A percentile compares a stretch with the other conserved stretches of the same genome.
Evolutionary conservation across 768 basidiomycete species (phyloP).

Genomic region (Leccinellum rugosiceps): DNA sequence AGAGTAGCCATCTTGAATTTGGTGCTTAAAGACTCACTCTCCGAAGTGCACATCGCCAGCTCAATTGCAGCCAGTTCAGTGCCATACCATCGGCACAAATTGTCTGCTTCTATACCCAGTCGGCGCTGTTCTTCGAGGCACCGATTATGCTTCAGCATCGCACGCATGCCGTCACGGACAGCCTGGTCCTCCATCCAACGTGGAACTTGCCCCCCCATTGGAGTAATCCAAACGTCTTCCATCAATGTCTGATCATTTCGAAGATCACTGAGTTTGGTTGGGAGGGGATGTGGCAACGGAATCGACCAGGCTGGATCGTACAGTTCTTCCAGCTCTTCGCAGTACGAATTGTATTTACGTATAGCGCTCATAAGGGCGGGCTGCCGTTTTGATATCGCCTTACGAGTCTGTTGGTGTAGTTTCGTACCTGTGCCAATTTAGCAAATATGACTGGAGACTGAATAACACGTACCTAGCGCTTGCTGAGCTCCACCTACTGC

Average conservation of each 20-base stretch:
- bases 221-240: not conserved
- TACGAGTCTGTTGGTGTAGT: not conserved
- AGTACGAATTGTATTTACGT: not conserved
- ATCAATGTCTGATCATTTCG: not conserved
- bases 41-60: conserved; percentile 4
- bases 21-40: conserved; percentile 8
- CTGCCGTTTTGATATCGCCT: not conserved
- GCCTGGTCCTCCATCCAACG: not conserved
- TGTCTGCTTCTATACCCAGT: not conserved
- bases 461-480: not conserved
- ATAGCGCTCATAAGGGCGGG: not conserved
- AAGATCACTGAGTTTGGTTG: not conserved
- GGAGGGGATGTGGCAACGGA: not conserved
- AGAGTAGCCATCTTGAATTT: too few relatives aligned
- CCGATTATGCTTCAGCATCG: not conserved
- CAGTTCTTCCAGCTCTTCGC: not conserved
- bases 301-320: not conserved
- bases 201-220: not conserved
- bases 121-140: not conserved
- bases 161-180: not conserved
- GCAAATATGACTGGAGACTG: not conserved
- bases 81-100: not conserved
- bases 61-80: conserved; percentile 9
- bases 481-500: not conserved
- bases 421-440: not conserved